Percentiles rank a stretch among this genome's conserved stretches.
Conservation (phyloP, 495 filamentous ascomycete species). For the Penicillium psychrofluorescens region DNA sequence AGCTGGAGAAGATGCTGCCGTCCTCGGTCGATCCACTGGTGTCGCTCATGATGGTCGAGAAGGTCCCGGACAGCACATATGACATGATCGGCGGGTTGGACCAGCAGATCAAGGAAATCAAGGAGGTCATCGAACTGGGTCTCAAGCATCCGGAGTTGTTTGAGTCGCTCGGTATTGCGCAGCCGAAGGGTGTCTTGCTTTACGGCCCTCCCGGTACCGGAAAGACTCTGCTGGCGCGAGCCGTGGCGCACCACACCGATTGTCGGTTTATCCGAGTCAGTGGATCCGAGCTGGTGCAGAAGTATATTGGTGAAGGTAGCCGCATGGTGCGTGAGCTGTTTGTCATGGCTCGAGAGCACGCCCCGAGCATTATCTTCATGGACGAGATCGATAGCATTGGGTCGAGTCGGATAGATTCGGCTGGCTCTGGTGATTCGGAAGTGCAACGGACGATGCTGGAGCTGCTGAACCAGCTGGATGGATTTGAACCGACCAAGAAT, state of each 20-base stretch:
- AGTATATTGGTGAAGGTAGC: conserved; percentile 97
- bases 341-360: conserved; percentile 98
- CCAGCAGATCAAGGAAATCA: conserved; percentile 99
- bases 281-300: conserved; percentile 94
- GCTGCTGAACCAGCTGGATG: conserved; percentile 95
- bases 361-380: conserved; percentile 99
- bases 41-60: conserved; percentile 99
- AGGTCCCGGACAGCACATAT: conserved; percentile 98
- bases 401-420: conserved; percentile 91
- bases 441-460: conserved; percentile 99
- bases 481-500: conserved; percentile 99
- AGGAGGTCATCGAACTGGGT: conserved; percentile 98
- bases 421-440: conserved; percentile 93
- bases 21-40: conserved; percentile 97
- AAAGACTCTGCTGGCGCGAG: conserved; percentile 91
- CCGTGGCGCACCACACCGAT: conserved; percentile 95
- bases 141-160: conserved; percentile 98
- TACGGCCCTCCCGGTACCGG: conserved; percentile 97
- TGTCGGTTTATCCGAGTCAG: conserved; percentile 98
- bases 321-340: conserved; percentile 99
- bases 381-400: conserved; percentile 99
- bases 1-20: conserved; percentile 95
- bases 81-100: conserved; percentile 99
- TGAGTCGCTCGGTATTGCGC: conserved; percentile 96
- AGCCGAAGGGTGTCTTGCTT: conserved; percentile 94